Conservation (phyloP, 306 rosid species). For the Ceratonia siliqua region DNA sequence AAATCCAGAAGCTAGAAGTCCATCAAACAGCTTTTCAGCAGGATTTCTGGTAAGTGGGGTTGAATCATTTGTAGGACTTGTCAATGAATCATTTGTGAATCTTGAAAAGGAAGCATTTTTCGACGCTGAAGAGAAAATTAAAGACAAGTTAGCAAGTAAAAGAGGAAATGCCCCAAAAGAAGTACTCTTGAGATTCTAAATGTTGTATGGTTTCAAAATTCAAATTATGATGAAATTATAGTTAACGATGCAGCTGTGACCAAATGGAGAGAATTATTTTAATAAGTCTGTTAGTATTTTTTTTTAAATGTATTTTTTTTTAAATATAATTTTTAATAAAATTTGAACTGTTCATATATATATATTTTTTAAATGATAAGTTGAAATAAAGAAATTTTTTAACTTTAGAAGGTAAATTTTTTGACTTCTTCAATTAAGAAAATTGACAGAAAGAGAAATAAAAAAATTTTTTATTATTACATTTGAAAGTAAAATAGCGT, state of each 20-base stretch:
- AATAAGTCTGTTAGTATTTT: no score
- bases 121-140: conserved; percentile 10
- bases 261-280: no score
- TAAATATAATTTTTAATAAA: no score
- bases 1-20: conserved; percentile 52
- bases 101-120: background rate
- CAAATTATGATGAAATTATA: background rate
- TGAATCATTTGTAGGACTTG: conserved; percentile 14
- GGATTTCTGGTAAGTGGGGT: background rate
- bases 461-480: no score
- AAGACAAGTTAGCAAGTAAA: background rate
- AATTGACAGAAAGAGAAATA: no score
- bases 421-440: no score
- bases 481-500: no score
- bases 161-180: background rate
- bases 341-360: no score
- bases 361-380: no score
- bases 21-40: conserved; percentile 46
- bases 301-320: no score
- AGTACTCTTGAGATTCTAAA: background rate
- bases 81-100: background rate
- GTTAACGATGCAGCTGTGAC: background rate
- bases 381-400: no score
- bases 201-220: background rate
- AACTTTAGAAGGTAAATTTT: no score